Base-by-base conservation (phyloP, 352 stramenopile species). In the Aphanomyces cochlioides region DNA sequence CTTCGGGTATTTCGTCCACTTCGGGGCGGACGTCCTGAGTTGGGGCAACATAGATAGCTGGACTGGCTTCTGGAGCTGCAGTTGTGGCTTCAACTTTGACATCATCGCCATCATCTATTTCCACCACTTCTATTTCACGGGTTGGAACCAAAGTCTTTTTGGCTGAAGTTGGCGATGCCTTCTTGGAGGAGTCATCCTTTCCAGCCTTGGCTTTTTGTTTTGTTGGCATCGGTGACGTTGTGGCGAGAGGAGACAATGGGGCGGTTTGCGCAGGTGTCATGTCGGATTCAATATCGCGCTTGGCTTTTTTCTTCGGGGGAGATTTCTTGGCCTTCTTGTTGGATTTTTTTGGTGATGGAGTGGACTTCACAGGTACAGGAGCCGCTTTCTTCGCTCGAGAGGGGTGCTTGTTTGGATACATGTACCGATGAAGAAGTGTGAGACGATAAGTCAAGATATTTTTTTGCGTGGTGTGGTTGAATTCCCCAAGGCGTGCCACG, bases 391-490 rank as follows among this genome's bases (percentile, higher is more conserved):
- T 50, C 10, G 43, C 10, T 50, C 10, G 10, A 12, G 43, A 12
- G 17, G 43, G 43, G 54, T 61, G n/a, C 54, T 19, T 7, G 36
- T 41, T 7, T 17, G 54, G 54, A 17, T 61, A 37, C 19, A 37
- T n/a, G 36, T 40, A 61, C n/a, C 54, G 54, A 39, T 61, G 54
- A 10, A 61, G n/a, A 12, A 61, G 6, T 41, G 54, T 61, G 28
- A 61, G 39, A 13, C 54, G 54, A 39, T 61, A 61, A 28, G 39
- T 1, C 17, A 40, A 61, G 10, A 61, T 3, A 37, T 61, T 7
- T 37, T 61, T 39, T 12, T 19, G 8, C 39, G 21, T 13, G 10
- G 50, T 28, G 15, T 17, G 54, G 15, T 37, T 28, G 19, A 61
- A 7, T 39, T 12, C 54, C 54, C 15, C 54, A 39, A 61, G 10